Base-by-base conservation (phyloP, 805 yeast species). In the Lipomyces yamadae region DNA sequence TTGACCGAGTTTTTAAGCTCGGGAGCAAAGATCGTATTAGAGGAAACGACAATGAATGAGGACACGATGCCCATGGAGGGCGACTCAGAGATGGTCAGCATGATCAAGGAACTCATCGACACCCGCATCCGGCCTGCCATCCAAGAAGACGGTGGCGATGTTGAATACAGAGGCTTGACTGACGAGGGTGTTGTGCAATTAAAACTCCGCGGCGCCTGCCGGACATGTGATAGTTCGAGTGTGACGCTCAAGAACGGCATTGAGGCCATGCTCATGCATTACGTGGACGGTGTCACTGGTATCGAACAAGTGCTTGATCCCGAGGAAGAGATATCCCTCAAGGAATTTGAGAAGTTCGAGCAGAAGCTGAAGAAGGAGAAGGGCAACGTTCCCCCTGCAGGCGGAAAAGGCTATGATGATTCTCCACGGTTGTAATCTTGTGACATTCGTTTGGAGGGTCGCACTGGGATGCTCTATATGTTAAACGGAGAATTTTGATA, bases 61-160 rank as follows among this genome's bases (percentile, higher is more conserved):
- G 82, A 78, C 52, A 80, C 82, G 2, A 81, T 81, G 54, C 85
- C 83, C 4, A 77, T 76, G 10, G 96, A 89, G 58, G 91, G 87
- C 60, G 92, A 89, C 65, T 82, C 84, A 62, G 98, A 94, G 78
- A 85, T 92, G 1, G 89, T 92, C 56, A 87, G 90, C 37, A 89
- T 93, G 89, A 92, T 95, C 74, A 90, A 92, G 73, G 98, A 95
- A 76, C 83, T 95, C 64, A 88, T 96, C 64, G 96, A 90, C 68
- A 95, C 99, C 1, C 87, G 98, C 76, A 93, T 95, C 61, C 88
- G 97, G 75, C 99, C 99, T 0, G 97, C 98, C 0, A 92, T 95
- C 65, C 97, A 92, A 80, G 99, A 95, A 74, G 99, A 95, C 75
- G 99, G 99, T 69, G 99, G 99, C 42, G 98, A 95, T 75, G 88